phyloP scores from a whole-genome alignment of 1,284 basidiomycete genomes.

The Coniferiporia weirii region DNA sequence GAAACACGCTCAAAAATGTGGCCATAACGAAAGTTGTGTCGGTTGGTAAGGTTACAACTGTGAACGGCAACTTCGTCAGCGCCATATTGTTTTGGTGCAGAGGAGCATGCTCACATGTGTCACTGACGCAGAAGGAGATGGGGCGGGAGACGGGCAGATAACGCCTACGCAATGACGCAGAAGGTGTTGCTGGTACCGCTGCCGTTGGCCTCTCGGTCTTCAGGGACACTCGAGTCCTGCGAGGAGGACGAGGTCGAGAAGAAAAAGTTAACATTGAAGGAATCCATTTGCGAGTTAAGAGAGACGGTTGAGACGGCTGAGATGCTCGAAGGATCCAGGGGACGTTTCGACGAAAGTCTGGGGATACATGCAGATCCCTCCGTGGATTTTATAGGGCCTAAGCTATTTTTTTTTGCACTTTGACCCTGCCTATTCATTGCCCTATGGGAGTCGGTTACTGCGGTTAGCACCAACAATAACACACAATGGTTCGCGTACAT shows the following conservation, averaged over 20 bases:
- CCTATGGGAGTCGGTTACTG: slow-evolving; percentile 1
- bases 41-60: slow-evolving; percentile 1
- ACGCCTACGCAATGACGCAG: slow-evolving; percentile 7
- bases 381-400: neutral
- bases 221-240: slow-evolving; percentile 11
- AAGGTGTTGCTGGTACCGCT: neutral
- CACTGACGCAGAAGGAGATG: neutral
- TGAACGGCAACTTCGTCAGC: neutral
- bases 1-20: neutral
- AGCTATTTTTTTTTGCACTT: neutral
- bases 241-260: neutral
- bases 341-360: neutral
- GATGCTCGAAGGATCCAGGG: neutral
- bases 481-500: neutral
- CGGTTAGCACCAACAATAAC: neutral
- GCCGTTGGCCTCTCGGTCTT: neutral
- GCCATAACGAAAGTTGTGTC: neutral
- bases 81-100: neutral
- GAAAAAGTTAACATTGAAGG: slow-evolving; percentile 5
- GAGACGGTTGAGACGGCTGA: neutral
- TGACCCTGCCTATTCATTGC: slow-evolving; percentile 2
- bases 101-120: no score
- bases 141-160: neutral
- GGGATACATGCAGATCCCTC: neutral
- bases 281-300: slow-evolving; percentile 1